Conservation (phyloP, 2,329 filamentous ascomycete species). For the Arthroderma sp. region DNA sequence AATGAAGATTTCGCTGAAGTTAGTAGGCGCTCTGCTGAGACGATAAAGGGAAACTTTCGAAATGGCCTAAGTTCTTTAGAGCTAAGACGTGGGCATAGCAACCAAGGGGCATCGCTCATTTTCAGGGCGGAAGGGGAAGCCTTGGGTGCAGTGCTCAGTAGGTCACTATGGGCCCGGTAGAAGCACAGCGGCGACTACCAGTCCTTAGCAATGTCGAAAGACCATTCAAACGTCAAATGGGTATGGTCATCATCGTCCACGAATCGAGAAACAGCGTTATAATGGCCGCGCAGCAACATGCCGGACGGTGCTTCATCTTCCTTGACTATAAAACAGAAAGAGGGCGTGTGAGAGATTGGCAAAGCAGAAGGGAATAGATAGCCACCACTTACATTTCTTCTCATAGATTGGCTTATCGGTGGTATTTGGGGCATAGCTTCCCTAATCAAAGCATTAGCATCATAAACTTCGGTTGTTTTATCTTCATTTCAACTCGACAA, state of each 20-base stretch:
- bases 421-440: slow-evolving; percentile 87
- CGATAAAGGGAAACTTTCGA: too few relatives aligned
- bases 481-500: not conserved
- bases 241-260: slow-evolving; percentile 87
- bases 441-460: slow-evolving; percentile 36
- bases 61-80: too few relatives aligned
- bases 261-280: slow-evolving; percentile 80
- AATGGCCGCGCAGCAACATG: slow-evolving; percentile 80
- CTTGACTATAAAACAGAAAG: slow-evolving; percentile 49
- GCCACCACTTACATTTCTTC: slow-evolving; percentile 66
- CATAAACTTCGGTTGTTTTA: not conserved
- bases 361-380: slow-evolving; percentile 1
- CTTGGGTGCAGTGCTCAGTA: not conserved
- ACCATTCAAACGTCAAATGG: slow-evolving; percentile 89
- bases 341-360: not conserved
- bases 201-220: slow-evolving; percentile 92
- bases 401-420: slow-evolving; percentile 71
- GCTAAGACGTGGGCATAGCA: too few relatives aligned
- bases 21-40: too few relatives aligned
- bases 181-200: slow-evolving; percentile 40
- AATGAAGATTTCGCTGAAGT: not conserved
- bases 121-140: not conserved
- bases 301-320: slow-evolving; percentile 84
- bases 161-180: not conserved
- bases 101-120: not conserved